A percentile compares a stretch with the other conserved stretches of the same genome.
Evolutionary conservation across 345 rosid species (phyloP).

Genomic region (Gossypium longicalyx): DNA sequence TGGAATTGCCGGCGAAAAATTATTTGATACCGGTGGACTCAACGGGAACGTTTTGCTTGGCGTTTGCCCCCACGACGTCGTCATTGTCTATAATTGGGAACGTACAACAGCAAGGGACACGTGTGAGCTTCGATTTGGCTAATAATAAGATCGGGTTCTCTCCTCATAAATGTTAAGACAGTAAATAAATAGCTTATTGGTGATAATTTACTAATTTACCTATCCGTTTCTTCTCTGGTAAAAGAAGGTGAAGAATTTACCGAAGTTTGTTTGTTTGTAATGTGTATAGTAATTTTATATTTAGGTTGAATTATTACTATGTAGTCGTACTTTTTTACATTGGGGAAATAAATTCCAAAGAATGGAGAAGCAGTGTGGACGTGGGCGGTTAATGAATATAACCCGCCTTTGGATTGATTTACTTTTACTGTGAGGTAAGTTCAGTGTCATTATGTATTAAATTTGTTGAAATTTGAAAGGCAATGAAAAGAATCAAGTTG

Average conservation of each 20-base stretch:
- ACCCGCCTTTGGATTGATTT: too few relatives aligned
- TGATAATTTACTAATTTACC: not conserved
- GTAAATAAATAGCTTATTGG: not conserved
- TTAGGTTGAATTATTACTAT: not conserved
- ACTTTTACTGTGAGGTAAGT: not conserved
- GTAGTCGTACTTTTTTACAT: not conserved
- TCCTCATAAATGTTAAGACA: constrained; percentile 45
- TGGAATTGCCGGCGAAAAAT: constrained; percentile 65
- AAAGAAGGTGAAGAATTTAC: not conserved
- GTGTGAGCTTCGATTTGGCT: constrained; percentile 71
- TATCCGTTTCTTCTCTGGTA: not conserved
- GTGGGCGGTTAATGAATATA: not conserved
- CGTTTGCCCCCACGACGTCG: constrained; percentile 87
- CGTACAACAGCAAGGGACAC: constrained; percentile 92
- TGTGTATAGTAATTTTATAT: not conserved
- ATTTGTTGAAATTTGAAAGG: not conserved
- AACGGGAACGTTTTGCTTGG: constrained; percentile 73
- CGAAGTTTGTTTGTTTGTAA: not conserved
- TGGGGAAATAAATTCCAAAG: not conserved
- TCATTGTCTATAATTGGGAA: constrained; percentile 81
- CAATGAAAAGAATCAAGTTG: too few relatives aligned
- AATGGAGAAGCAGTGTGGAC: not conserved
- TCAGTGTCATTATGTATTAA: constrained; percentile 5
- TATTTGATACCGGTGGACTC: constrained; percentile 72
- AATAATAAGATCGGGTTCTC: constrained; percentile 61